Evolutionary conservation across 1,284 basidiomycete species (phyloP).

Genomic region (Moesziomyces antarcticus): DNA sequence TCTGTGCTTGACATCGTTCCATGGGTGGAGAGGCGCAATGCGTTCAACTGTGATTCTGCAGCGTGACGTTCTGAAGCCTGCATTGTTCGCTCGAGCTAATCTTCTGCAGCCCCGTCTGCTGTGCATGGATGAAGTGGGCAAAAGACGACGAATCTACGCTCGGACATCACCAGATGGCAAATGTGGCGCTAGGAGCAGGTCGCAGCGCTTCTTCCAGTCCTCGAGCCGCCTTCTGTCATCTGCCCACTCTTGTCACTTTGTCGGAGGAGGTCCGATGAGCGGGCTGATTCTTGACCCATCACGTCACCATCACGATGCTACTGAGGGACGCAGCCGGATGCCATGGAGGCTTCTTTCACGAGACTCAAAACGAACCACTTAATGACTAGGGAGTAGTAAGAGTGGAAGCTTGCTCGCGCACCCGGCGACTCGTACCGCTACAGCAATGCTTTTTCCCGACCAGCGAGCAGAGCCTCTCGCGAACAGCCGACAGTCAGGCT

Average conservation of each 20-base stretch:
- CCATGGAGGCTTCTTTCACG: background rate
- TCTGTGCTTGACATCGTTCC: background rate
- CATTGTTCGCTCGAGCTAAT: background rate
- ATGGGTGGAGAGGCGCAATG: background rate
- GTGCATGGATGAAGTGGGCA: background rate
- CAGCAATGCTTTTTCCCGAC: too few species aligned
- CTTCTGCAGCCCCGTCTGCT: background rate
- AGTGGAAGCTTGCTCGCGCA: background rate
- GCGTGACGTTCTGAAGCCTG: background rate
- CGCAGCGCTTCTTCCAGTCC: background rate
- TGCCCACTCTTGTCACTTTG: background rate
- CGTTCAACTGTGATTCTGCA: too few species aligned
- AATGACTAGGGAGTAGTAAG: background rate
- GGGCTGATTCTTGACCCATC: background rate
- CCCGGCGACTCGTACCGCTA: background rate
- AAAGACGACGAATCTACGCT: too few species aligned
- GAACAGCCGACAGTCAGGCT: too few species aligned
- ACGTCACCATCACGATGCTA: background rate
- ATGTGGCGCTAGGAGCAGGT: too few species aligned
- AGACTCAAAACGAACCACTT: background rate
- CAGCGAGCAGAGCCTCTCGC: too few species aligned
- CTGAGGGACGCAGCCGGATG: background rate
- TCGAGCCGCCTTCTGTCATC: background rate
- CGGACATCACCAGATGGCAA: too few species aligned
- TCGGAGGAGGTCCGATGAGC: too few species aligned